These are phyloP conservation scores for Takashimella tepidaria DNA, from an alignment of 1,284 basidiomycete genomes.

Conservation along the genomic window DNA sequence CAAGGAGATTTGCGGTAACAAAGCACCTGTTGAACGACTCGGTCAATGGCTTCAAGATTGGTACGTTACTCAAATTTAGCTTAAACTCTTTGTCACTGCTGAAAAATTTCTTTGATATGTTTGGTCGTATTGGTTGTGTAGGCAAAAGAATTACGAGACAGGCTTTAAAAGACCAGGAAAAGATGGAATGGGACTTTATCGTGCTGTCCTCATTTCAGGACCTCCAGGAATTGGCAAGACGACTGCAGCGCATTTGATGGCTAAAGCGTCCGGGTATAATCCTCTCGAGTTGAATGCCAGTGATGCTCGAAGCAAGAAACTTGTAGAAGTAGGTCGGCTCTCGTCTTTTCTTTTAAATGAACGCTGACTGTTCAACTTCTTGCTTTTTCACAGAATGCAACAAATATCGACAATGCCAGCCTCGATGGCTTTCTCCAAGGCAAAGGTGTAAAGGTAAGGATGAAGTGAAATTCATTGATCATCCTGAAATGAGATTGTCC, in stretches of 20 bases:
- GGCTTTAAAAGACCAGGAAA: constrained; percentile 94
- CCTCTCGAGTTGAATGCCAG: constrained; percentile 95
- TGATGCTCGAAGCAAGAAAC: constrained; percentile 91
- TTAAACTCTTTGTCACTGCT: too few relatives aligned
- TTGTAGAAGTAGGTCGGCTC: constrained; percentile 67
- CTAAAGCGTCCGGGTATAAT: constrained; percentile 79
- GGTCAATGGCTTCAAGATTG: constrained; percentile 81
- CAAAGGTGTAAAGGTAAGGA: constrained; percentile 51
- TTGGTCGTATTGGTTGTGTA: too few relatives aligned
- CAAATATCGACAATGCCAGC: constrained; percentile 80
- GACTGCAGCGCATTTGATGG: constrained; percentile 88
- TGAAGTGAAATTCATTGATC: neutral
- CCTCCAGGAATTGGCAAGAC: constrained; percentile 98
- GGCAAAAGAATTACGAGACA: constrained; percentile 65
- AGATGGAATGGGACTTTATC: constrained; percentile 75
- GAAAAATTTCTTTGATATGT: too few relatives aligned
- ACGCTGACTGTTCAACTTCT: neutral
- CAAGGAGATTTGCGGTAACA: constrained; percentile 95
- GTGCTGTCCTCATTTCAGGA: constrained; percentile 85
- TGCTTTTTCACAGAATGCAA: constrained; percentile 56
- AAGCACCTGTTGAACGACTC: constrained; percentile 80
- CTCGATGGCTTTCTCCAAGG: constrained; percentile 82
- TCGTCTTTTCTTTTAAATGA: neutral
- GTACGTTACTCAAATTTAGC: constrained; percentile 55
- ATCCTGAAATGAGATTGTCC: neutral